phyloP scores from a whole-genome alignment of 1,139 yeast species.

The Pichia sp. region DNA sequence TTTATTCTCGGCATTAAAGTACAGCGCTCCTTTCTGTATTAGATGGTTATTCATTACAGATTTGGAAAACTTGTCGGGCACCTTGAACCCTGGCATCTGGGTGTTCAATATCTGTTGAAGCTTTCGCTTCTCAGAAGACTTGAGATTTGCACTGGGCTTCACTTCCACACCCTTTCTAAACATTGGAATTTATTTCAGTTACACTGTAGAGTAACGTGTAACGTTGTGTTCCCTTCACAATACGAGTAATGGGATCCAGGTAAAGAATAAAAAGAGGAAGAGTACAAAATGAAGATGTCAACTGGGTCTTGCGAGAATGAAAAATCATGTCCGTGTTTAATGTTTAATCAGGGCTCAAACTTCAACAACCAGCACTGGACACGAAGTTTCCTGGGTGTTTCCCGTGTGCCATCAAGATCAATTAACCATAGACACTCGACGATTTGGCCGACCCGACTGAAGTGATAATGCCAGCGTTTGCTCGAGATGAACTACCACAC shows the following conservation, averaged over 20 bases:
- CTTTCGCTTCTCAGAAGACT: conserved; percentile 72
- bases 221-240: conserved; percentile 17
- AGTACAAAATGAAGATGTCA: no score
- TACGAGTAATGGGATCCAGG: background rate
- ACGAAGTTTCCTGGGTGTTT: no score
- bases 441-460: no score
- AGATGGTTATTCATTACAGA: conserved; percentile 55
- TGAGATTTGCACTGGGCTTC: conserved; percentile 72
- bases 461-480: no score
- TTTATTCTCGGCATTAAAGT: conserved; percentile 48
- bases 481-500: conserved; percentile 20
- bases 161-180: conserved; percentile 57
- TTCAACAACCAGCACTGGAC: no score
- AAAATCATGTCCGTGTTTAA: no score
- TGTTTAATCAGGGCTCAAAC: no score
- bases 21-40: conserved; percentile 55
- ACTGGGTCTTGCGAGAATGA: no score
- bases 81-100: conserved; percentile 28
- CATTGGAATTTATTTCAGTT: no score
- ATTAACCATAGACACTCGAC: no score
- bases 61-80: conserved; percentile 55
- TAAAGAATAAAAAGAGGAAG: background rate
- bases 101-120: conserved; percentile 39
- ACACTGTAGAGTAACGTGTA: no score
- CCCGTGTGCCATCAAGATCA: no score